Conservation (phyloP, 768 basidiomycete genomes). For the Hebeloma cylindrosporum region DNA sequence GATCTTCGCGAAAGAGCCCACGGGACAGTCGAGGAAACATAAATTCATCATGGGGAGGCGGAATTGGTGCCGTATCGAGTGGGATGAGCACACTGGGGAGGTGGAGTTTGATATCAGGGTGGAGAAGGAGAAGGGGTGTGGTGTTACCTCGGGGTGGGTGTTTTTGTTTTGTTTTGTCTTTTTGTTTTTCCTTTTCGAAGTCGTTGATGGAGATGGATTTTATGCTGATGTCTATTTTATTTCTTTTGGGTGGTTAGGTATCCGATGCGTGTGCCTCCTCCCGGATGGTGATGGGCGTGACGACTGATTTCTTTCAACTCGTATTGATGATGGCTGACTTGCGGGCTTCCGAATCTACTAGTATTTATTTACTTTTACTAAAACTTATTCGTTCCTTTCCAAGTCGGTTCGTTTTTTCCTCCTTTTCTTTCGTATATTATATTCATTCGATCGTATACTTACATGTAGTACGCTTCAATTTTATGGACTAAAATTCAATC, state of each 20-base stretch:
- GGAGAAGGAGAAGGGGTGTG: slow-evolving; percentile 80
- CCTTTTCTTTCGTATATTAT: no score
- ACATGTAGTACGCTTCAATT: no score
- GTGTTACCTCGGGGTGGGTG: slow-evolving; percentile 76
- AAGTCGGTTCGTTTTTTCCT: no score
- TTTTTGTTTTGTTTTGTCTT: slow-evolving; percentile 1
- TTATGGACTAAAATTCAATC: no score
- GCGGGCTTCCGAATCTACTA: no score
- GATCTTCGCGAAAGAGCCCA: slow-evolving; percentile 73
- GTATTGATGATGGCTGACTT: no score
- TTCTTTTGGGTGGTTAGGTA: slow-evolving; percentile 36
- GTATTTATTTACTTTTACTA: no score
- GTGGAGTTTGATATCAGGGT: slow-evolving; percentile 83
- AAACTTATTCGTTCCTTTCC: no score
- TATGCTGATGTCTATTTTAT: not conserved
- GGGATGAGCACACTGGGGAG: slow-evolving; percentile 57
- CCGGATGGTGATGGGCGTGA: slow-evolving; percentile 27
- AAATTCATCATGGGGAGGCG: slow-evolving; percentile 85
- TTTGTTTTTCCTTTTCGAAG: slow-evolving; percentile 1
- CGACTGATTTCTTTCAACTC: not conserved
- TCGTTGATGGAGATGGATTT: not conserved
- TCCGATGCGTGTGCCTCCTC: slow-evolving; percentile 41
- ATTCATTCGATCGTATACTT: no score
- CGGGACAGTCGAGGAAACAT: slow-evolving; percentile 73
- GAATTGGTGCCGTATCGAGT: slow-evolving; percentile 81